A percentile compares a stretch with the other conserved stretches of the same genome.
These are phyloP conservation scores for Protostelium mycophagum DNA, from an alignment of 78 protist genomes.

Conservation along the genomic window DNA sequence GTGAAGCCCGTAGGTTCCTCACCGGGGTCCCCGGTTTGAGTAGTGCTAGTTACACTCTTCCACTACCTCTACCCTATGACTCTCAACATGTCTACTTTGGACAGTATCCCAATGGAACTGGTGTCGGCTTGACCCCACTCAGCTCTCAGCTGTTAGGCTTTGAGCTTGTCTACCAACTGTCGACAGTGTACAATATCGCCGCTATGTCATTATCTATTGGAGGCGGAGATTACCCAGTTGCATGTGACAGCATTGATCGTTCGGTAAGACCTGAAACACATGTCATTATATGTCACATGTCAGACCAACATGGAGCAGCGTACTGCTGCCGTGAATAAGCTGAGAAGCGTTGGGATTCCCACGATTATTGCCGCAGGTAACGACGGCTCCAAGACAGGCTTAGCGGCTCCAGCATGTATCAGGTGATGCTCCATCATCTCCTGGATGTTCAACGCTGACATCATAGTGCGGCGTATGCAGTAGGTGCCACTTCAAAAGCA, in stretches of 20 bases:
- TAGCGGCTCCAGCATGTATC: not conserved
- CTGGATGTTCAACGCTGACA: no score
- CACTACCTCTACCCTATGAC: no score
- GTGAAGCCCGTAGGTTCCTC: no score
- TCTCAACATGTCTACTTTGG: no score
- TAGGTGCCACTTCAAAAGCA: not conserved
- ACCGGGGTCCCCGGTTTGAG: no score
- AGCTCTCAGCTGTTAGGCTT: not conserved
- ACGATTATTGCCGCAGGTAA: not conserved
- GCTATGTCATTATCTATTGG: not conserved
- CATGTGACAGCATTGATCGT: not conserved
- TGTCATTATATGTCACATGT: no score
- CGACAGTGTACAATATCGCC: not conserved
- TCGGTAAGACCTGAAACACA: not conserved
- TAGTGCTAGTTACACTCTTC: no score
- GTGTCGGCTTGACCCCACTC: not conserved
- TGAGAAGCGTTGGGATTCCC: not conserved
- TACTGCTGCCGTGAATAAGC: not conserved
- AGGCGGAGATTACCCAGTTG: not conserved
- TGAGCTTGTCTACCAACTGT: not conserved
- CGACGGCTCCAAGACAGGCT: not conserved
- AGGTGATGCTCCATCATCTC: no score
- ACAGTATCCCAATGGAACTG: not conserved
- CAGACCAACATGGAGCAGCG: no score
- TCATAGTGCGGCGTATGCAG: not conserved